Evolutionary conservation across 257 asterid genomes (phyloP).

Genomic region (Primulina huaijiensis): DNA sequence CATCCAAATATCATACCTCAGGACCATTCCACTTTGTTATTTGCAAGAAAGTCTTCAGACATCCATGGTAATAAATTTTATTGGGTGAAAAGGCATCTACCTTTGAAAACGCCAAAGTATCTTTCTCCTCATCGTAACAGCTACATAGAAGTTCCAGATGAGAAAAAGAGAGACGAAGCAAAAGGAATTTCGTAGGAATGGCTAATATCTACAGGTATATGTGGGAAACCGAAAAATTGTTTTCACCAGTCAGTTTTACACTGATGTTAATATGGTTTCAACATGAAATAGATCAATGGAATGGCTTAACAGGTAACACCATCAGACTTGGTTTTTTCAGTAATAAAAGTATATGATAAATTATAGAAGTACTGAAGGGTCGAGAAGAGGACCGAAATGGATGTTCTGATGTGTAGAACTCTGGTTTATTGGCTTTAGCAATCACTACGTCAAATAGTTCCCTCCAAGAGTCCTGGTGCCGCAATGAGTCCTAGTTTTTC

Average conservation of each 20-base stretch:
- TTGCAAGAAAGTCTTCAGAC: conserved; percentile 86
- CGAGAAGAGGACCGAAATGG: conserved; percentile 71
- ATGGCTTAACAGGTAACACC: conserved; percentile 4
- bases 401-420: conserved; percentile 91
- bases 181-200: background rate
- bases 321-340: background rate
- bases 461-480: conserved; percentile 83
- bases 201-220: background rate
- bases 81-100: conserved; percentile 85
- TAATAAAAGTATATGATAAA: conserved; percentile 5
- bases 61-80: conserved; percentile 85
- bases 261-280: background rate
- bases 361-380: conserved; percentile 20
- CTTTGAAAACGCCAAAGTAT: conserved; percentile 76
- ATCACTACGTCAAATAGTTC: conserved; percentile 95
- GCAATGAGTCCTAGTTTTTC: conserved; percentile 64
- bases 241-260: background rate
- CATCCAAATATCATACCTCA: conserved; percentile 50
- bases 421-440: conserved; percentile 97
- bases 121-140: conserved; percentile 88
- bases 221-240: background rate
- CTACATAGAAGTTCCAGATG: conserved; percentile 34
- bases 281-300: background rate
- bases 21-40: conserved; percentile 98
- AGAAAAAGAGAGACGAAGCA: background rate